Evolutionary conservation across 495 filamentous ascomycete genomes (phyloP).

Genomic region (Penicillium arizonense): DNA sequence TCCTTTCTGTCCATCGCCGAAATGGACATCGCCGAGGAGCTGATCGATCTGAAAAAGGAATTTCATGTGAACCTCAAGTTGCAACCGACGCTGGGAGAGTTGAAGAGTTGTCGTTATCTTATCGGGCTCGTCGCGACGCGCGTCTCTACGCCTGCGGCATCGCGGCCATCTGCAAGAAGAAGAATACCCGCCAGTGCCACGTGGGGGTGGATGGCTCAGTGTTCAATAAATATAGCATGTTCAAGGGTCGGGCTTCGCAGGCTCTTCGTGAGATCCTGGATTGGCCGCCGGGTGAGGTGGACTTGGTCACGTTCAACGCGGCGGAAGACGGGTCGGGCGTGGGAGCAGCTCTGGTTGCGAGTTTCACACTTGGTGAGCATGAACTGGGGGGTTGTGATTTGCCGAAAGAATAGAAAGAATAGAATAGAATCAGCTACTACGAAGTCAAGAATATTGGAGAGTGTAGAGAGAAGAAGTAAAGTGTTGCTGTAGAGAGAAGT

Average conservation of each 20-base stretch:
- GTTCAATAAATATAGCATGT: slow-evolving; percentile 92
- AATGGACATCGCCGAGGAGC: slow-evolving; percentile 64
- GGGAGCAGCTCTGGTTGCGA: slow-evolving; percentile 31
- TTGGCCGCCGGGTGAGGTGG: slow-evolving; percentile 20
- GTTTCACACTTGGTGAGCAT: slow-evolving; percentile 14
- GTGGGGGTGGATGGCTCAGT: slow-evolving; percentile 93
- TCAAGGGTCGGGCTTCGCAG: slow-evolving; percentile 75
- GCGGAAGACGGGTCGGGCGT: slow-evolving; percentile 33
- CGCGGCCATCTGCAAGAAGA: slow-evolving; percentile 89
- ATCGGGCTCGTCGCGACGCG: slow-evolving; percentile 82
- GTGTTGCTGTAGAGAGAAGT: background rate
- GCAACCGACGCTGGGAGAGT: slow-evolving; percentile 61
- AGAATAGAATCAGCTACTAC: background rate
- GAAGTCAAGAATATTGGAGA: background rate
- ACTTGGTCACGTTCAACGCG: slow-evolving; percentile 24
- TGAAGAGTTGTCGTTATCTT: slow-evolving; percentile 75
- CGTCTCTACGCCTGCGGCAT: slow-evolving; percentile 89
- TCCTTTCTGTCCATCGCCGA: slow-evolving; percentile 77
- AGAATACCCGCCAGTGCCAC: slow-evolving; percentile 70
- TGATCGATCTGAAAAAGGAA: slow-evolving; percentile 70
- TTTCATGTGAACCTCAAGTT: slow-evolving; percentile 70
- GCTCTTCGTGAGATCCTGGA: slow-evolving; percentile 59
- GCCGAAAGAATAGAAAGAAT: background rate
- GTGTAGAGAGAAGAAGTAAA: background rate
- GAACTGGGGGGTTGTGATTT: background rate